Evolutionary conservation across 352 stramenopile species (phyloP).

Genomic region (Phytophthora litchii): DNA sequence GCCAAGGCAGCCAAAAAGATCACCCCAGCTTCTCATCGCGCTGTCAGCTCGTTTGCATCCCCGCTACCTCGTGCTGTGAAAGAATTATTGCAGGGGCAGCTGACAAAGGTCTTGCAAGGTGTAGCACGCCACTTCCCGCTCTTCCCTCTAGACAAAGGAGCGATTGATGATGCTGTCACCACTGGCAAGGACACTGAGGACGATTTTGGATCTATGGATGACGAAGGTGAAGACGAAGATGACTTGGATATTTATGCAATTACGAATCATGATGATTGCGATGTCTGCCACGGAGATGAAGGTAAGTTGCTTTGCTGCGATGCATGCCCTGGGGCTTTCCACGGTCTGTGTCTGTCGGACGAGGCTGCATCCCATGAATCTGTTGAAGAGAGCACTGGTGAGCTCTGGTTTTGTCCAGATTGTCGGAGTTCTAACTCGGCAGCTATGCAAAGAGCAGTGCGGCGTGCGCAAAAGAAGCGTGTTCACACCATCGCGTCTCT

Average conservation of each 20-base stretch:
- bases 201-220: conserved; percentile 8
- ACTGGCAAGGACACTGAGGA: conserved; percentile 12
- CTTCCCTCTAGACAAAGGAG: conserved; percentile 57
- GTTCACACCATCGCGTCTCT: conserved; percentile 34
- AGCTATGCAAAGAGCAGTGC: conserved; percentile 30
- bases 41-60: conserved; percentile 71
- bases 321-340: conserved; percentile 66
- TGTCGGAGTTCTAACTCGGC: conserved; percentile 40
- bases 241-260: conserved; percentile 75
- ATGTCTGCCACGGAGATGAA: conserved; percentile 69
- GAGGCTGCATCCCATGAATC: conserved; percentile 15
- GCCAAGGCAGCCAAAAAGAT: conserved; percentile 79
- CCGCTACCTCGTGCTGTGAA: conserved; percentile 71
- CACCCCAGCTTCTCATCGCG: conserved; percentile 76
- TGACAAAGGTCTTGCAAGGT: conserved; percentile 49
- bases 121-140: conserved; percentile 66
- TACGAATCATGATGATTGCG: conserved; percentile 66
- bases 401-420: conserved; percentile 64
- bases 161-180: conserved; percentile 43
- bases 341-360: conserved; percentile 48
- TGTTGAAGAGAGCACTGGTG: conserved; percentile 5
- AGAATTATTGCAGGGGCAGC: conserved; percentile 42
- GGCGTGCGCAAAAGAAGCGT: conserved; percentile 33
- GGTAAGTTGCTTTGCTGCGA: conserved; percentile 67
- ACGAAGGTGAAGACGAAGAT: conserved; percentile 55